phyloP scores from a whole-genome alignment of 2,329 filamentous ascomycete species.

The Fusarium sp. region DNA sequence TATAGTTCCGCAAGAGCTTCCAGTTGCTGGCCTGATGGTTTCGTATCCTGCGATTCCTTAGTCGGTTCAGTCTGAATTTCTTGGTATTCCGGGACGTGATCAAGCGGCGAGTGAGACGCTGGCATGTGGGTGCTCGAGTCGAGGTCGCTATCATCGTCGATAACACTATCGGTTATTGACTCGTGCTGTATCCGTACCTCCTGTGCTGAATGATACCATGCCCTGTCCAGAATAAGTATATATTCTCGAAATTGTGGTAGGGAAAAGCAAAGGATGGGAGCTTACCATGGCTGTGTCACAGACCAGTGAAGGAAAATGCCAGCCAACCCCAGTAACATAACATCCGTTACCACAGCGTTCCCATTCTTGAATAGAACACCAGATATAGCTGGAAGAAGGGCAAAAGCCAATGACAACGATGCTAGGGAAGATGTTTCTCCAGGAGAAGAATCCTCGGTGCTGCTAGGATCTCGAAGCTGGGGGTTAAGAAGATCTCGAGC shows the following conservation, averaged over 20 bases:
- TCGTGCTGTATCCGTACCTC: slow-evolving; percentile 65
- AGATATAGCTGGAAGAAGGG: slow-evolving; percentile 84
- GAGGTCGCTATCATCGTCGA: slow-evolving; percentile 58
- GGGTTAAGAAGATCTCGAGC: slow-evolving; percentile 74
- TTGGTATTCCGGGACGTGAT: slow-evolving; percentile 57
- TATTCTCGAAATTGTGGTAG: neutral
- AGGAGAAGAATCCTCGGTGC: slow-evolving; percentile 46
- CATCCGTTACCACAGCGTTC: slow-evolving; percentile 82
- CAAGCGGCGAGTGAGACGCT: slow-evolving; percentile 42
- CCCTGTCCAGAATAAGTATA: slow-evolving; percentile 28
- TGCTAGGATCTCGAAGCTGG: slow-evolving; percentile 47
- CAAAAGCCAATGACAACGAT: slow-evolving; percentile 82
- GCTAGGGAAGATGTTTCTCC: slow-evolving; percentile 75
- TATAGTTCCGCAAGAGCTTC: slow-evolving; percentile 72
- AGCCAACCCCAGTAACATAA: slow-evolving; percentile 81
- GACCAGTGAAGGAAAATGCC: slow-evolving; percentile 93
- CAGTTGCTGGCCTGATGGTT: slow-evolving; percentile 40
- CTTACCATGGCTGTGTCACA: slow-evolving; percentile 87
- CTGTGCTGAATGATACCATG: slow-evolving; percentile 78
- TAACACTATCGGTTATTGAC: slow-evolving; percentile 49
- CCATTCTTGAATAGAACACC: slow-evolving; percentile 88
- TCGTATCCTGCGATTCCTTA: slow-evolving; percentile 17
- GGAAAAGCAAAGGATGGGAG: neutral
- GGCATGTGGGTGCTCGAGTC: slow-evolving; percentile 44
- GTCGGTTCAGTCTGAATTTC: slow-evolving; percentile 30